Evolutionary conservation across 257 asterid species (phyloP).

Genomic region (Voacanga thouarsii): DNA sequence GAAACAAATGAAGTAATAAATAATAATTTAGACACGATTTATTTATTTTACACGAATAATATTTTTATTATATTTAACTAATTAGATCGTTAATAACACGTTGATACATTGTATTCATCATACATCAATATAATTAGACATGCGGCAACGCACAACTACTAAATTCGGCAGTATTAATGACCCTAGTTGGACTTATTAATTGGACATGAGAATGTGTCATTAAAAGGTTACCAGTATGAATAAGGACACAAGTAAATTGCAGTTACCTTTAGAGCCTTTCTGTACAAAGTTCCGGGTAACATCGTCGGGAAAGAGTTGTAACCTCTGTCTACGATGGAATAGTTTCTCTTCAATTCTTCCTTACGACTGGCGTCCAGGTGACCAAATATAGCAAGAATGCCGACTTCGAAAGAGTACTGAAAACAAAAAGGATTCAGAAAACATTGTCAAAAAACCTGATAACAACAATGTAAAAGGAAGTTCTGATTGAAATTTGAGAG

Average conservation of each 20-base stretch:
- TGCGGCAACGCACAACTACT: not conserved
- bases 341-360: constrained; percentile 61
- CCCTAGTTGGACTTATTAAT: not conserved
- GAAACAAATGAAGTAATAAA: too few relatives aligned
- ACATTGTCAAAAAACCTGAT: not conserved
- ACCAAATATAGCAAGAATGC: constrained; percentile 64
- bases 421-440: not conserved
- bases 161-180: not conserved
- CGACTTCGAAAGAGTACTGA: constrained; percentile 80
- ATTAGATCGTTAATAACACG: too few relatives aligned
- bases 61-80: too few relatives aligned
- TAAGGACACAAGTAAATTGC: not conserved
- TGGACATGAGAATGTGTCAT: not conserved
- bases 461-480: not conserved
- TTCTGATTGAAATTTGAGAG: not conserved
- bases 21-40: too few relatives aligned
- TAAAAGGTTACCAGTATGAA: not conserved
- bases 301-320: constrained; percentile 74
- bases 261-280: constrained; percentile 56
- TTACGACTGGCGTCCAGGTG: constrained; percentile 45
- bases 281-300: constrained; percentile 57
- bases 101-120: too few relatives aligned
- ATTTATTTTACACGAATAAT: too few relatives aligned
- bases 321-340: constrained; percentile 55
- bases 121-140: too few relatives aligned